A percentile compares a stretch with the other conserved stretches of the same genome.
Evolutionary conservation across 2,329 filamentous ascomycete genomes (phyloP).

Genomic region (Phaeosphaeriaceae sp.): DNA sequence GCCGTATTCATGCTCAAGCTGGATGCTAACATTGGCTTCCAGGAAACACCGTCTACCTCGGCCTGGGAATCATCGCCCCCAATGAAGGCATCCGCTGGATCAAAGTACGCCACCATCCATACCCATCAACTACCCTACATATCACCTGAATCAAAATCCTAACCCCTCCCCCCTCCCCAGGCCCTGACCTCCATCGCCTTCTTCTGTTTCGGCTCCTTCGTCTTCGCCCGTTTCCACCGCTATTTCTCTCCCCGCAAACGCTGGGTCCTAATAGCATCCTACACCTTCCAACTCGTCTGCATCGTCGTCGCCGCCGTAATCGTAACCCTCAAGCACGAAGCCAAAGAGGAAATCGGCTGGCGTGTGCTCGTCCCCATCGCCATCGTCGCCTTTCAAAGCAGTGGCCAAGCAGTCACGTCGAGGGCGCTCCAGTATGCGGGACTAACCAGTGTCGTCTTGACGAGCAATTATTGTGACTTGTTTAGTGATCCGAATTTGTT

Average conservation of each 20-base stretch:
- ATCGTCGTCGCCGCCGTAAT: slow-evolving; percentile 53
- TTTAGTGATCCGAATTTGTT: slow-evolving; percentile 71
- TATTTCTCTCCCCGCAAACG: slow-evolving; percentile 67
- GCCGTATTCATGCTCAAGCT: slow-evolving; percentile 9
- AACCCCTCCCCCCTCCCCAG: no score
- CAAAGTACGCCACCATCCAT: no score
- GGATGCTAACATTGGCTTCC: slow-evolving; percentile 22
- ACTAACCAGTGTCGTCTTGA: slow-evolving; percentile 80
- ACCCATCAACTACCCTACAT: no score
- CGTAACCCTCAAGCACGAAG: slow-evolving; percentile 50
- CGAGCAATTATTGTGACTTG: slow-evolving; percentile 82
- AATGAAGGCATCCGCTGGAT: slow-evolving; percentile 66
- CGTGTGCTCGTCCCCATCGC: slow-evolving; percentile 71
- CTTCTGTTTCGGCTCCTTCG: slow-evolving; percentile 76
- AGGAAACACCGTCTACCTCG: slow-evolving; percentile 80
- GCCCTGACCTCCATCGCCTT: slow-evolving; percentile 73
- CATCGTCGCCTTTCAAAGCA: slow-evolving; percentile 77
- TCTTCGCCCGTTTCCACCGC: slow-evolving; percentile 75
- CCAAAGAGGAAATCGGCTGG: slow-evolving; percentile 53
- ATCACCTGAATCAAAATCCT: no score
- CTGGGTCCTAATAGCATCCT: slow-evolving; percentile 66
- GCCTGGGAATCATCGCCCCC: slow-evolving; percentile 73
- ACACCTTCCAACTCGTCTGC: slow-evolving; percentile 52
- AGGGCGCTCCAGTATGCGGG: slow-evolving; percentile 73
- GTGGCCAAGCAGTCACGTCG: slow-evolving; percentile 79